Base-by-base conservation (phyloP, 805 yeast species). In the Zygotorulaspora florentina region DNA sequence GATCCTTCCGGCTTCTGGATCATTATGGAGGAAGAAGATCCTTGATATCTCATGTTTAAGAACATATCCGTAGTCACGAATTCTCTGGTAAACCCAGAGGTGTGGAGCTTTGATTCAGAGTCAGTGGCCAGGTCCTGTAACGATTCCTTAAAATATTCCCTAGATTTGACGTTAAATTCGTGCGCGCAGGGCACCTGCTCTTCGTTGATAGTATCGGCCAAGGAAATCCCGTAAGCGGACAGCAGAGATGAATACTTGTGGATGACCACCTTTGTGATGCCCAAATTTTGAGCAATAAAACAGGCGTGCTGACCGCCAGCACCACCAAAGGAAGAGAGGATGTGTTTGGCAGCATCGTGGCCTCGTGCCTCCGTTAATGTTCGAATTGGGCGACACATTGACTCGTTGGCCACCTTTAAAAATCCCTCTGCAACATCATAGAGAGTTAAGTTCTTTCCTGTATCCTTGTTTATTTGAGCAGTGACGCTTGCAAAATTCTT, bases 281-380 rank as follows among this genome's bases (percentile, higher is more conserved):
- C 88, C 51, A 87, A 70, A 23, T 76, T 72, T 45, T 77, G 72
- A 1, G 95, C 95, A 34, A 87, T 80, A 10, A 85, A 80, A 43
- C 77, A 80, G 2, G 91, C 89, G 64, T 85, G 89, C 66, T 87
- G 96, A 9, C 96, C 96, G 42, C 96, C 96, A 26, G 95, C 95
- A 41, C 96, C 96, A 40, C 96, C 96, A 67, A 87, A 87, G 2
- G 90, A 75, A 1, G 88, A 93, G 45, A 87, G 67, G 46, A 82
- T 68, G 61, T 87, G 96, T 11, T 75, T 69, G 10, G 83, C 60
- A 1, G 80, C 73, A 36, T 76, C 72, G 57, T 80, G 79, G 6
- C 96, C 96, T 57, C 80, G 85, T 1, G 91, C 87, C 60, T 87
- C 96, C 0, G 95, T 87, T 40, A 87, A 66, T 37, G 83, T 80